Conservation (phyloP, 1,284 basidiomycete species). For the Xerocomus cyaneibrunnescens region DNA sequence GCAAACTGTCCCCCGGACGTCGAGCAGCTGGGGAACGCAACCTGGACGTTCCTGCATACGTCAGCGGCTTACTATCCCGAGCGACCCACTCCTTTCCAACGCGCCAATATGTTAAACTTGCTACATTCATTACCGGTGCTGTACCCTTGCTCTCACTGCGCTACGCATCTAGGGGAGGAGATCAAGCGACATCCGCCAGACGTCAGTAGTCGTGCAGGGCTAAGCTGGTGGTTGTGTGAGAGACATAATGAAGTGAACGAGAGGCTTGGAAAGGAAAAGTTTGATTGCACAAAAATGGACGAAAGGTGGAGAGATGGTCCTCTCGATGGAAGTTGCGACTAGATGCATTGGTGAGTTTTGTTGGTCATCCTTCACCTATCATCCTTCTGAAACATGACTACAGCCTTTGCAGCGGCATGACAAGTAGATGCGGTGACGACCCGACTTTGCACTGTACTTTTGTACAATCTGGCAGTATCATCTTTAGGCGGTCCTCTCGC, state of each 20-base stretch:
- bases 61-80: conserved; percentile 94
- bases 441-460: too few relatives aligned
- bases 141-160: conserved; percentile 88
- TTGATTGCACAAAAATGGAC: conserved; percentile 78
- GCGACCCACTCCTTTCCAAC: conserved; percentile 65
- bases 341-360: conserved; percentile 23
- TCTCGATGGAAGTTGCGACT: conserved; percentile 85
- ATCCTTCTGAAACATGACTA: not conserved
- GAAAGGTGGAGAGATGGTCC: conserved; percentile 93
- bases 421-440: too few relatives aligned
- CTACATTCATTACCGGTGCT: conserved; percentile 74
- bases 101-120: conserved; percentile 78
- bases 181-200: conserved; percentile 70
- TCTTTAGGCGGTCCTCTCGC: too few relatives aligned
- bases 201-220: conserved; percentile 60
- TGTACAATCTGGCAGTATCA: too few relatives aligned
- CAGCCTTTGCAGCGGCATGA: not conserved
- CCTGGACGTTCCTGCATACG: conserved; percentile 95
- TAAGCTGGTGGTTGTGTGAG: conserved; percentile 88
- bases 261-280: conserved; percentile 78
- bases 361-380: not conserved
- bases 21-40: conserved; percentile 83
- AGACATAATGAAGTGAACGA: conserved; percentile 90
- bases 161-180: conserved; percentile 72
- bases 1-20: conserved; percentile 84